Conservation (phyloP, 2,329 filamentous ascomycete species). For the Alternaria gansuensis region DNA sequence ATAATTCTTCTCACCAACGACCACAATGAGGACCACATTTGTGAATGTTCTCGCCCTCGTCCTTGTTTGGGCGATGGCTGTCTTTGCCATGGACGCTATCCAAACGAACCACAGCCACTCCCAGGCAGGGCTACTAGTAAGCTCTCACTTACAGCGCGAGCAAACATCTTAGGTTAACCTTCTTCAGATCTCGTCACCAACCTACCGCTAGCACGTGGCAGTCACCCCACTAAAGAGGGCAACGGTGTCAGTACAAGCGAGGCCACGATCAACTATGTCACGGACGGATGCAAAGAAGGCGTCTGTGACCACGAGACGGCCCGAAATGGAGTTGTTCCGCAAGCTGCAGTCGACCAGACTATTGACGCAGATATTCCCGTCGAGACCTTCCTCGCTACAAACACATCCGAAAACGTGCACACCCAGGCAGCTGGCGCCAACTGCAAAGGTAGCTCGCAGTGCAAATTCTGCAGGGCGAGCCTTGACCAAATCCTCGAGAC, state of each 20-base stretch:
- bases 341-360: neutral
- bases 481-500: neutral
- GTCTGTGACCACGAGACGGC: neutral
- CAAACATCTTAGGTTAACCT: neutral
- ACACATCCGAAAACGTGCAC: neutral
- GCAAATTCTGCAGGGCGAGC: neutral
- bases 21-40: neutral
- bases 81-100: neutral
- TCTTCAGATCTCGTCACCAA: neutral
- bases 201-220: constrained; percentile 5
- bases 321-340: neutral
- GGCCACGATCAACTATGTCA: constrained; percentile 9
- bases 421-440: neutral
- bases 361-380: neutral
- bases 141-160: neutral
- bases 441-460: constrained; percentile 1
- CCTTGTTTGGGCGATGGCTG: constrained; percentile 5
- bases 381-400: neutral
- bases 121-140: neutral
- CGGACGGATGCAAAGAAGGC: neutral
- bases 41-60: neutral
- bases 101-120: neutral
- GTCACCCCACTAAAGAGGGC: constrained; percentile 2
- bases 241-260: constrained; percentile 11
- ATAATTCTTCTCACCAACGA: neutral